A percentile compares a stretch with the other conserved stretches of the same genome.
Evolutionary conservation across 179 eudicot genomes (phyloP).

Genomic region (Actinidia chinensis): DNA sequence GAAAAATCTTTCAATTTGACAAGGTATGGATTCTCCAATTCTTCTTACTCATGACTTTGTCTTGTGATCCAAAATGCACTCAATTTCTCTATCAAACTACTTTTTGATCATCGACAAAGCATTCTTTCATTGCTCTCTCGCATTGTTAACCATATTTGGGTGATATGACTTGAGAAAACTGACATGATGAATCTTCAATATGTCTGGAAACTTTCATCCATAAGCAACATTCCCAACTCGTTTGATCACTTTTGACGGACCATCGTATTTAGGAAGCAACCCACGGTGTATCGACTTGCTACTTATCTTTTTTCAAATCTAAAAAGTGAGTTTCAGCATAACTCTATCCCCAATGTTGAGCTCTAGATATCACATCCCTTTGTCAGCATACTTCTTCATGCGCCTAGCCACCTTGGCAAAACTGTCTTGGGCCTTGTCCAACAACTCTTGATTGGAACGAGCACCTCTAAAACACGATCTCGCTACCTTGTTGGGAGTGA

Average conservation of each 20-base stretch:
- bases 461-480: neutral
- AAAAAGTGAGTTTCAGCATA: slow-evolving; percentile 8
- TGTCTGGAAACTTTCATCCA: neutral
- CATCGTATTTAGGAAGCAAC: slow-evolving; percentile 14
- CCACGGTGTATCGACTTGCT: neutral
- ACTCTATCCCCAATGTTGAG: slow-evolving; percentile 18
- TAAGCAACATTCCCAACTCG: slow-evolving; percentile 5
- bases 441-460: neutral
- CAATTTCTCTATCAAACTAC: neutral
- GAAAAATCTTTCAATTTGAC: neutral
- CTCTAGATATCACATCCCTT: neutral
- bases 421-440: neutral
- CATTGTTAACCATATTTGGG: neutral
- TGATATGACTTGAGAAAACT: neutral
- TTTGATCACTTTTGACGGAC: slow-evolving; percentile 3
- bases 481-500: slow-evolving; percentile 15
- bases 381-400: slow-evolving; percentile 20
- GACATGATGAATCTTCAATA: neutral
- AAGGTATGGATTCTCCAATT: neutral
- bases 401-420: neutral
- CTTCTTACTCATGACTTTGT: no score
- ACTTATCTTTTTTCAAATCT: neutral
- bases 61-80: neutral
- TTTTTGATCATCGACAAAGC: slow-evolving; percentile 2
- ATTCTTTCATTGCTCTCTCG: neutral